Base-by-base conservation (phyloP, 306 rosid species). In the Boehmeria nivea region DNA sequence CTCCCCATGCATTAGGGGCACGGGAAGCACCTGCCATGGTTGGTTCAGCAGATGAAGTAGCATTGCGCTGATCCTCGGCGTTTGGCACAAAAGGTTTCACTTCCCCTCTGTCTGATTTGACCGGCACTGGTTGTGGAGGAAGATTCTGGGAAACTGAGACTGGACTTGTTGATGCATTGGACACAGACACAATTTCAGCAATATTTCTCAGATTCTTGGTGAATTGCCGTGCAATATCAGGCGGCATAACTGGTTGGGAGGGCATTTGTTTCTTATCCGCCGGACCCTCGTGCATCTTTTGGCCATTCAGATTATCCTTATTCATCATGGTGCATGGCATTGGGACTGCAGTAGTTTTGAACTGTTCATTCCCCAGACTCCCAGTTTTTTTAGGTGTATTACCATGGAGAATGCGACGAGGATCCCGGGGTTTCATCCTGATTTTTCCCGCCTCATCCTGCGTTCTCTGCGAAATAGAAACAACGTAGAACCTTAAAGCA, bases 391-490 rank as follows among this genome's bases (percentile, higher is more conserved):
- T 93, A 43, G 77, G 71, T 50, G 78, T 39, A 75, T 51, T 74
- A 45, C 72, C 75, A 43, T 81, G 99, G 59, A 93, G 95, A 63
- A 81, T 49, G 27, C 96, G 95, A n/a, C 99, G 89, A 46, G 99
- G 99, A 59, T 93, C 99, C 12, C 99, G 91, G 9, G 85, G 99
- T 77, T 91, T 93, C 99, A 93, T 93, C 61, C 94, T 94, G 69
- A 87, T 68, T 72, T 81, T 93, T 34, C 82, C 85, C 9, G 71
- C 34, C 33, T 83, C 87, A 26, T 77, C 95, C 51, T 73, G 89
- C 26, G 56, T 54, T 64, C 50, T 55, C 72, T 76, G 88, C 26
- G 25, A 16, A 25, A 51, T 28, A 57, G 57, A 56, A 52, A 66
- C 16, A 40, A 10, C 3, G 3, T 40, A 6, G 52, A 63, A 67